Conservation (phyloP, 768 basidiomycete species). For the Trametes sanguinea region DNA sequence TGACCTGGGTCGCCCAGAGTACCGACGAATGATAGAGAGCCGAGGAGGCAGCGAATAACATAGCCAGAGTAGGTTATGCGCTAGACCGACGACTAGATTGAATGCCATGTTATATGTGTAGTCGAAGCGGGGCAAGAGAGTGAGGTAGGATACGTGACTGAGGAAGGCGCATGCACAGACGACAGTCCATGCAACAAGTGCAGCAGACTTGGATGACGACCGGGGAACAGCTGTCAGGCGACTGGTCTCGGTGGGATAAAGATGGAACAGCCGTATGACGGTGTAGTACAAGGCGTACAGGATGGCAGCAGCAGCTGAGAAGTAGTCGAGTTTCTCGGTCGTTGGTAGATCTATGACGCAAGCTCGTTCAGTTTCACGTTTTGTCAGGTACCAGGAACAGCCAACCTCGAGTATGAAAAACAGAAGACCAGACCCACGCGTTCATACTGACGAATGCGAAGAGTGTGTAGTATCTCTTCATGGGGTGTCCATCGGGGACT, state of each 20-base stretch:
- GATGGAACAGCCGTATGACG: conserved; percentile 71
- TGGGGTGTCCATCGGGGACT: conserved; percentile 61
- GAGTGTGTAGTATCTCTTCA: conserved; percentile 63
- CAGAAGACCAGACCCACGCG: conserved; percentile 88
- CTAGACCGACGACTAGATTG: conserved; percentile 73
- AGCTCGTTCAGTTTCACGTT: conserved; percentile 8
- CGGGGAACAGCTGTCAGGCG: conserved; percentile 28
- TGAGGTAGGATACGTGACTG: conserved; percentile 78
- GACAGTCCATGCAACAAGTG: conserved; percentile 44
- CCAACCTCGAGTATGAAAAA: conserved; percentile 93
- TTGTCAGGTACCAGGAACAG: conserved; percentile 10
- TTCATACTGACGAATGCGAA: conserved; percentile 79
- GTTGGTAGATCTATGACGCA: conserved; percentile 62
- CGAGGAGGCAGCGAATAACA: conserved; percentile 62
- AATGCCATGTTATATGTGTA: conserved; percentile 93
- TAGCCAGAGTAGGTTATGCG: conserved; percentile 84
- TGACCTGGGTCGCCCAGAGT: conserved; percentile 51
- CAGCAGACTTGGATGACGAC: conserved; percentile 10
- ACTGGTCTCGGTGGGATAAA: conserved; percentile 50
- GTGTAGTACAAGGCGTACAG: conserved; percentile 79
- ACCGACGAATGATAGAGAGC: conserved; percentile 51
- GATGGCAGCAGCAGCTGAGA: conserved; percentile 87
- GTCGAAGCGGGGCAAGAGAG: conserved; percentile 76
- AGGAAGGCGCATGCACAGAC: conserved; percentile 59
- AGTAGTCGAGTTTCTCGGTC: conserved; percentile 94